phyloP scores from a whole-genome alignment of 371 early-diverging fungal species.

The Syncephalastrum racemosum region DNA sequence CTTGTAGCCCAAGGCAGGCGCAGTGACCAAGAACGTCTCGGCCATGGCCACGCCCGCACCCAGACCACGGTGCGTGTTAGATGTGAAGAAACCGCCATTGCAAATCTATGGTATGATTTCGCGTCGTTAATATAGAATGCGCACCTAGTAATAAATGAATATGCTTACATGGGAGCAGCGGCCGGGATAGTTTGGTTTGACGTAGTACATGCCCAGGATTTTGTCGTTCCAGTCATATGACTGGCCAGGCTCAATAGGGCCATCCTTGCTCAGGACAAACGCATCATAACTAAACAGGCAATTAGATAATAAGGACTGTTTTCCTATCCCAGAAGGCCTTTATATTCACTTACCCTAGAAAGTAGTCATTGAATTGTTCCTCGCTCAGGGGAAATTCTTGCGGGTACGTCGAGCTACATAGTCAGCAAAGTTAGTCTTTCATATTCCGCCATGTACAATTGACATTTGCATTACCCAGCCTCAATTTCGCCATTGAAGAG shows the following conservation, averaged over 20 bases:
- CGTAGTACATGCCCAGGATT: slow-evolving; percentile 70
- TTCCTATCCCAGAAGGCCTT: background rate
- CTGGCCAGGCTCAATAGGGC: slow-evolving; percentile 21
- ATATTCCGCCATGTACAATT: background rate
- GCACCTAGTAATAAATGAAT: background rate
- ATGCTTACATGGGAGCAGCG: slow-evolving; percentile 56
- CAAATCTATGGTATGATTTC: slow-evolving; percentile 46
- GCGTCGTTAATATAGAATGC: background rate
- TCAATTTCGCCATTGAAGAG: slow-evolving; percentile 68
- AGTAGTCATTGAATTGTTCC: slow-evolving; percentile 56
- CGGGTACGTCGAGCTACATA: slow-evolving; percentile 68
- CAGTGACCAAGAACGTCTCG: slow-evolving; percentile 62
- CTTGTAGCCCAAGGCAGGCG: slow-evolving; percentile 69
- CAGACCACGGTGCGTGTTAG: slow-evolving; percentile 45
- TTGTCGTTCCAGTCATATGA: slow-evolving; percentile 38
- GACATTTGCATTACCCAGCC: slow-evolving; percentile 40
- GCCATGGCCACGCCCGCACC: slow-evolving; percentile 72
- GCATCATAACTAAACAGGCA: slow-evolving; percentile 46
- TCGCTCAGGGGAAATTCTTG: slow-evolving; percentile 55
- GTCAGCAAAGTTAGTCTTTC: background rate
- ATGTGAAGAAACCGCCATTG: slow-evolving; percentile 77
- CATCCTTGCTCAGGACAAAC: slow-evolving; percentile 49
- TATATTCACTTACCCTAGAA: slow-evolving; percentile 35
- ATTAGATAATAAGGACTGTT: too few relatives aligned
- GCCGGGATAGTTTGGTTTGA: slow-evolving; percentile 80